Conservation (phyloP, 164 flowering plant species). For the Vitis rupestris region DNA sequence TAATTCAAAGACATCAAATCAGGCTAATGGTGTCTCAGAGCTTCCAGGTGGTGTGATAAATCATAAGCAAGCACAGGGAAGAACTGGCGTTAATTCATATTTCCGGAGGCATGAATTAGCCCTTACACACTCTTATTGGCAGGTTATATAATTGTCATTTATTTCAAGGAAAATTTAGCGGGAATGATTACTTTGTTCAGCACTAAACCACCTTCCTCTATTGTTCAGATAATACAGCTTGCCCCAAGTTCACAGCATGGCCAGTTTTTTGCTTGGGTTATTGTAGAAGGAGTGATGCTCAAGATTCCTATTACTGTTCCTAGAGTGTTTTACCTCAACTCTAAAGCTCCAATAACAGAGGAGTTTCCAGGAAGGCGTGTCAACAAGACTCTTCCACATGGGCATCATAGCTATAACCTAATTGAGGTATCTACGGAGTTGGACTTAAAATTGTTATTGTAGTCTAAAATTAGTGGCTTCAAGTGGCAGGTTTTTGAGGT, state of each 20-base stretch:
- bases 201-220: conserved; percentile 9
- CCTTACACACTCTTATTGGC: conserved; percentile 75
- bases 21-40: conserved; percentile 28
- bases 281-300: conserved; percentile 83
- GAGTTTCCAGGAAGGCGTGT: conserved; percentile 91
- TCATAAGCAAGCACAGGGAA: conserved; percentile 35
- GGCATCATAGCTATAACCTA: conserved; percentile 63
- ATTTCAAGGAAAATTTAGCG: neutral
- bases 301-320: conserved; percentile 80
- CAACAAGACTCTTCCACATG: conserved; percentile 89
- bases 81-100: conserved; percentile 69
- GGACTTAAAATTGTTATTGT: neutral
- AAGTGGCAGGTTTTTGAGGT: neutral
- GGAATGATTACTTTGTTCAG: conserved; percentile 8
- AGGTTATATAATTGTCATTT: conserved; percentile 47
- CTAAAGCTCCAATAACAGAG: conserved; percentile 80
- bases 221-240: conserved; percentile 79
- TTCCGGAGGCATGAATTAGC: conserved; percentile 69
- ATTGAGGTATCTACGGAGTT: conserved; percentile 61
- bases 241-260: conserved; percentile 66
- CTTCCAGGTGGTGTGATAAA: conserved; percentile 20
- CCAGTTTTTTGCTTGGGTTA: conserved; percentile 85
- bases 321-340: conserved; percentile 87
- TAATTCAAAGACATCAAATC: conserved; percentile 27
- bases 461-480: neutral